These are phyloP conservation scores for Naganishia randhawae DNA, from an alignment of 768 basidiomycete genomes.

Conservation along the genomic window DNA sequence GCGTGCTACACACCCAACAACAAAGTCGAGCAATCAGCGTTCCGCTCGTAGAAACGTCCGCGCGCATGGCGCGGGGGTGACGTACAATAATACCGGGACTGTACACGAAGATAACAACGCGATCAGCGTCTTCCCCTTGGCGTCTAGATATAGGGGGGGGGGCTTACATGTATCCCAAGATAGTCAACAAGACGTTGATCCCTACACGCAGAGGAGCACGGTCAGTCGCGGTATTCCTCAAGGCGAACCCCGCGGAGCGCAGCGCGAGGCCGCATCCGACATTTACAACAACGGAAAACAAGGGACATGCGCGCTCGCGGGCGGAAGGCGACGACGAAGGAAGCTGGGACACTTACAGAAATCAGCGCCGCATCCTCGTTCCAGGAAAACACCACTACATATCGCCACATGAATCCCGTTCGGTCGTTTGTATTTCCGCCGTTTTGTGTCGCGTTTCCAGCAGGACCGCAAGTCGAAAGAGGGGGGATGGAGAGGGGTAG, in stretches of 20 bases:
- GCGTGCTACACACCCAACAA: slow-evolving; percentile 24
- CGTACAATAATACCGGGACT: slow-evolving; percentile 32
- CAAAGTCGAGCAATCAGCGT: neutral
- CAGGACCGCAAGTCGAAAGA: too few relatives aligned
- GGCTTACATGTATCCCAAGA: slow-evolving; percentile 71
- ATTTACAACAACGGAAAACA: slow-evolving; percentile 47
- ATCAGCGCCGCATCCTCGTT: slow-evolving; percentile 73
- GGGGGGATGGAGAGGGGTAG: neutral
- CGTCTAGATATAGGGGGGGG: slow-evolving; percentile 29
- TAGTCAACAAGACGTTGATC: slow-evolving; percentile 65
- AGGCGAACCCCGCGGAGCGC: neutral
- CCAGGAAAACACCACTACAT: slow-evolving; percentile 69
- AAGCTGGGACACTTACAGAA: slow-evolving; percentile 55
- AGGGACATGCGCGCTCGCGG: neutral
- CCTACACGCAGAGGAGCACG: neutral
- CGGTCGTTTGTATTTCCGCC: too few relatives aligned
- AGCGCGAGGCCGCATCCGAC: neutral
- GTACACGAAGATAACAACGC: neutral
- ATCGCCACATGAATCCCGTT: too few relatives aligned
- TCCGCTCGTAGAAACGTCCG: too few relatives aligned
- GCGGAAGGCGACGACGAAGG: too few relatives aligned
- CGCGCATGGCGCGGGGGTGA: too few relatives aligned
- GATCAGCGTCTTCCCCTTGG: neutral
- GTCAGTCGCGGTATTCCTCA: neutral
- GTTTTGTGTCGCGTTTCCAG: too few relatives aligned